Evolutionary conservation across 352 stramenopile genomes (phyloP).

Genomic region (Plasmopara muralis): DNA sequence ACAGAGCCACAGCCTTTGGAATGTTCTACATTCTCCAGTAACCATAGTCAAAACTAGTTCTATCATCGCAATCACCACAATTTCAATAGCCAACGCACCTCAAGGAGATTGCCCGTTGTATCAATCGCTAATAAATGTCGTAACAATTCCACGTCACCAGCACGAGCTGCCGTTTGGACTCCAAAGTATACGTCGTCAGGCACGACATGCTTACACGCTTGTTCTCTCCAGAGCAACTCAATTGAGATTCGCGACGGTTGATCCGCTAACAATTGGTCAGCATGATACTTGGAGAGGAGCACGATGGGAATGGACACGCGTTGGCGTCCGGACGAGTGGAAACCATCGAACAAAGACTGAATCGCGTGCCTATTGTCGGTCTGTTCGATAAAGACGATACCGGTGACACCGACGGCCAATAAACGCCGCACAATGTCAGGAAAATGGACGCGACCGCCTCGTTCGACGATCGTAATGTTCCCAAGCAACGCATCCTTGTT

Average conservation of each 20-base stretch:
- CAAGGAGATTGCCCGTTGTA: conserved; percentile 45
- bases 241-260: conserved; percentile 53
- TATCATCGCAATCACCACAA: too few relatives aligned
- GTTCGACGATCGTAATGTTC: conserved; percentile 70
- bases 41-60: too few relatives aligned
- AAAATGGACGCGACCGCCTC: conserved; percentile 74
- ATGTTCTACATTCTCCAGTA: conserved; percentile 40
- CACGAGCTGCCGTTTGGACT: conserved; percentile 58
- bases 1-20: conserved; percentile 67
- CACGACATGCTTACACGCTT: conserved; percentile 59
- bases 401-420: conserved; percentile 50
- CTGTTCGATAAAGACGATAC: conserved; percentile 75
- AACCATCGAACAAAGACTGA: conserved; percentile 80
- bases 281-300: conserved; percentile 69
- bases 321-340: conserved; percentile 79
- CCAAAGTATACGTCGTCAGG: conserved; percentile 70
- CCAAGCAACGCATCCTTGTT: conserved; percentile 56
- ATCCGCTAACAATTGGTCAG: conserved; percentile 57
- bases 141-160: conserved; percentile 66
- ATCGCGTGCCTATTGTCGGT: conserved; percentile 44
- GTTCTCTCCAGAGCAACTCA: conserved; percentile 62
- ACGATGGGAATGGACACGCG: conserved; percentile 70
- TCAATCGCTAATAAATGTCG: conserved; percentile 69
- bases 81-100: conserved; percentile 29
- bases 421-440: conserved; percentile 75